Base-by-base conservation (phyloP, 345 rosid genomes). In the Moricandia moricandioides region DNA sequence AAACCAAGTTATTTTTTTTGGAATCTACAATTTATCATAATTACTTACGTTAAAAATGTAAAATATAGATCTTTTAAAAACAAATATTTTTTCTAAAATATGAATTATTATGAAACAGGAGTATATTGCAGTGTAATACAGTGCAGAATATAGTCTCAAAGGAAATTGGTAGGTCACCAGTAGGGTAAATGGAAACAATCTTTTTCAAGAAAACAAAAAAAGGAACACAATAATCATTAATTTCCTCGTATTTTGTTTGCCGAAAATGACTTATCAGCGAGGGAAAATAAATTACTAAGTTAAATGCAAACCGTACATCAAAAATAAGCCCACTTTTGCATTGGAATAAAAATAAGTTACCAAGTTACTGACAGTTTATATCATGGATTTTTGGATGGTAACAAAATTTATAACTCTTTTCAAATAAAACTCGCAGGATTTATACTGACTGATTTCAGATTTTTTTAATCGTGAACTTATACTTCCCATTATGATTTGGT, bases 201-300 rank as follows among this genome's bases (percentile, higher is more conserved):
- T 35, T 37, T 75, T 68, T 63, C 5, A 27, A 26, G 24, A 5
- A 11, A 43, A 5, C 2, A 47, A 14, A 55, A 4, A 65, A 18
- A 51, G 1, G 18, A 77, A 77, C 7, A 70, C 7, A 43, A 26
- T 63, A 63, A 64, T 64, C 52, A 77, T 69, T 59, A 26, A 40
- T 63, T 69, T 63, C 34, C 71, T 70, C 71, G 66, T 77, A 47
- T 70, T 70, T 64, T 55, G 52, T 70, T 76, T 77, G 71, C 45
- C 37, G 71, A 77, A 77, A 77, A 65, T 56, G 80, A 77, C 76
- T 70, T 65, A 70, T 70, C 80, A 63, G 8, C 8, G 59, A 56
- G 40, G 43, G 31, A 47, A 77, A 63, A 70, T 64, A 77, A 77
- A 70, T 77, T 60, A 76, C 29, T 7, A 54, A 39, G 64, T 62